Evolutionary conservation across 164 flowering plant species (phyloP), one percentile per base, ranked within the genome.

Genomic region (Annona squamosa): DNA sequence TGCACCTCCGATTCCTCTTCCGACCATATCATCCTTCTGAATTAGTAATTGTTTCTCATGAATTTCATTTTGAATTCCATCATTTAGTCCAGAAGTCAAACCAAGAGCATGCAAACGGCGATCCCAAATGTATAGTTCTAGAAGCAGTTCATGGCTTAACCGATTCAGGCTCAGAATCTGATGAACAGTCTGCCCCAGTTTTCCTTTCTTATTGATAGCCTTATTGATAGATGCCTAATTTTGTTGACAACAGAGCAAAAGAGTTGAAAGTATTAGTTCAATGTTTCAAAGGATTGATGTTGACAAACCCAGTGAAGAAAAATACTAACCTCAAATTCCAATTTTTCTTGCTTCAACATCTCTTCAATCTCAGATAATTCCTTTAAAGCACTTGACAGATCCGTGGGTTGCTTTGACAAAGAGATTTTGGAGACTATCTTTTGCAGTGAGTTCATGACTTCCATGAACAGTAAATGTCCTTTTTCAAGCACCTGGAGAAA

Each of bases 91-190:
- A 48, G 48, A 9, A n/a, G 80, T 79, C 12, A 85, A 85, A 18
- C 81, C 76, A 37, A 94, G 77, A 18, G 74, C 78, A 76, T 82
- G 84, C 72, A 93, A 75, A 62, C 99, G 93, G 4, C 76, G 80
- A 81, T 91, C 92, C 99, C 99, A 96, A 67, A 96, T 71, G 72
- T 82, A 88, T 19, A 91, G 84, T 72, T 86, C 85, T 47, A 96
- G 86, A 44, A 88, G 78, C 78, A 96, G 87, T 72, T 91, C 97
- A 85, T 87, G 85, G 17, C 79, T 71, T 73, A 92, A 66, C 37
- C 85, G 77, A 73, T 93, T 96, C 82, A 93, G 79, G 73, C 78
- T 71, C 46, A 96, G 90, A 74, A 89, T 77, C 66, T 83, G 85
- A 75, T 81, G 77, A 2, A 76, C 79, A 65, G 82, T 76, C 61